These are phyloP conservation scores for Cladophialophora carrionii DNA, from an alignment of 2,329 filamentous ascomycete genomes.

Conservation along the genomic window DNA sequence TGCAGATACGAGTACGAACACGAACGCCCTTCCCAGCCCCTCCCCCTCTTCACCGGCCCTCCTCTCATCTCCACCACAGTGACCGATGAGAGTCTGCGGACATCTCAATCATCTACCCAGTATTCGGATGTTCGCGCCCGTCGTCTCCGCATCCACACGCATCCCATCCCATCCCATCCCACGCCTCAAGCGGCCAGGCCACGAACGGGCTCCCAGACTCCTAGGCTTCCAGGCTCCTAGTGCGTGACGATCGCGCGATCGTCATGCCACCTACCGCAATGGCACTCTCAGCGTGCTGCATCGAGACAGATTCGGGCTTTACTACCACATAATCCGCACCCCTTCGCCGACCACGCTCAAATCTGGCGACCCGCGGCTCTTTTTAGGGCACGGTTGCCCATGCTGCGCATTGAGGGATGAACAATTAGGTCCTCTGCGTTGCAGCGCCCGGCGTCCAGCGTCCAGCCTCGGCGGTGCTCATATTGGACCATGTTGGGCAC, in stretches of 20 bases:
- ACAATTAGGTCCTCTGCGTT: no score
- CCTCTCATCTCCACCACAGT: background rate
- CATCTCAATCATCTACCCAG: background rate
- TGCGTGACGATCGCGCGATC: background rate
- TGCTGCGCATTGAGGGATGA: no score
- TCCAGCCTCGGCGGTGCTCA: no score
- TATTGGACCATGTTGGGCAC: no score
- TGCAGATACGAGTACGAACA: background rate
- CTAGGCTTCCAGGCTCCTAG: background rate
- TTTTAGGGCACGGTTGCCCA: background rate
- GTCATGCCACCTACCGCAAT: background rate
- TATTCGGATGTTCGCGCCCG: conserved; percentile 1
- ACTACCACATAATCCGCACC: background rate
- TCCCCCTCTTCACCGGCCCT: background rate
- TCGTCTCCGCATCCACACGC: background rate
- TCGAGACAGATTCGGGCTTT: background rate
- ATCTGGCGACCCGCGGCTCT: background rate
- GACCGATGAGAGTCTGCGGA: no score
- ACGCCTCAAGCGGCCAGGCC: background rate
- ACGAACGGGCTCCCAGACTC: background rate
- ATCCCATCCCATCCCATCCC: background rate
- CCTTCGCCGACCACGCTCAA: background rate
- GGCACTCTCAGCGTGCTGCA: background rate
- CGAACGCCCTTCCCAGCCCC: background rate
- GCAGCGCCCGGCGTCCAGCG: no score